phyloP scores from a whole-genome alignment of 169 alveolate species.

The Blepharisma undulans region DNA sequence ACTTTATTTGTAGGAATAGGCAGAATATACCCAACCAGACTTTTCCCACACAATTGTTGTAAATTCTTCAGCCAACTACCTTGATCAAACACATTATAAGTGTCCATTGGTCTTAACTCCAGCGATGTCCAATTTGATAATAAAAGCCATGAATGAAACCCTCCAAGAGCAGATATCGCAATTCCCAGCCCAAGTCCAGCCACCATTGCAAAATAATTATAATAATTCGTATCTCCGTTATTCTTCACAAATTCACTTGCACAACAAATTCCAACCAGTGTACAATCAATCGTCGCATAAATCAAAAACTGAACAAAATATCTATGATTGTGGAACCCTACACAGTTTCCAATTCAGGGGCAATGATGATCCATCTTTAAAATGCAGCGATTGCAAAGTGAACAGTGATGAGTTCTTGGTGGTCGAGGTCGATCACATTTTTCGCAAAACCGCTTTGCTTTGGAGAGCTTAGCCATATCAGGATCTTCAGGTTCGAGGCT shows the following conservation, averaged over 20 bases:
- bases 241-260: too few relatives aligned
- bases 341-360: constrained; percentile 92
- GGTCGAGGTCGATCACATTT: constrained; percentile 84
- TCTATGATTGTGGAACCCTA: constrained; percentile 85
- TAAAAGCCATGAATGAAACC: background rate
- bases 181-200: too few relatives aligned
- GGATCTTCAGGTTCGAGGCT: background rate
- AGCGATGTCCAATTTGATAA: background rate
- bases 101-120: background rate
- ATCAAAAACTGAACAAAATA: constrained; percentile 59
- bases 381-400: constrained; percentile 91
- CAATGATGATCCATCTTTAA: constrained; percentile 95
- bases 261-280: background rate
- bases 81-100: background rate
- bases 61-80: background rate
- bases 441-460: too few relatives aligned
- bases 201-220: too few relatives aligned
- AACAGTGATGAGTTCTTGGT: constrained; percentile 93
- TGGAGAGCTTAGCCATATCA: too few relatives aligned
- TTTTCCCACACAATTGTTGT: background rate
- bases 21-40: background rate
- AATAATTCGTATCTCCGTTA: too few relatives aligned
- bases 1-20: background rate
- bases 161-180: background rate
- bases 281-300: background rate